Evolutionary conservation across 495 filamentous ascomycete genomes (phyloP).

Genomic region (Penicillium dipodomyicola): DNA sequence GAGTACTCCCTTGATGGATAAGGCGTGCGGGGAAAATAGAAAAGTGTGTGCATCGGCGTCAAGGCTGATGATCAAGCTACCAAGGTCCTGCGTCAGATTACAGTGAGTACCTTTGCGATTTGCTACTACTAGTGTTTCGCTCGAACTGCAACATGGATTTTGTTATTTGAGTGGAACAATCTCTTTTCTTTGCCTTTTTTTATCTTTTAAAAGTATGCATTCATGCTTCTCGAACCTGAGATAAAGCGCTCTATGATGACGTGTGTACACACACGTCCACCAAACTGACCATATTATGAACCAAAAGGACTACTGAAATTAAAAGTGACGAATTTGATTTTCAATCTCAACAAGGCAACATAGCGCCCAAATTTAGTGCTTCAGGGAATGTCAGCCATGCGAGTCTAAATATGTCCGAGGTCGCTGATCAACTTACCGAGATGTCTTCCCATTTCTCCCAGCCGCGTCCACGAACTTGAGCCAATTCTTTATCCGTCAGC

Average conservation of each 20-base stretch:
- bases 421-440: constrained; percentile 40
- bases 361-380: constrained; percentile 18
- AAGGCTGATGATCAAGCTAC: constrained; percentile 1
- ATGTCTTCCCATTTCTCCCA: constrained; percentile 80
- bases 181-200: not conserved
- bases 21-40: constrained; percentile 7
- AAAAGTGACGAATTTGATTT: not conserved
- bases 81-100: not conserved
- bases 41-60: constrained; percentile 13
- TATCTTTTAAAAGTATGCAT: not conserved
- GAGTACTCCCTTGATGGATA: not conserved
- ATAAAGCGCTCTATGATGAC: not conserved
- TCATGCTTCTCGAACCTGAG: not conserved
- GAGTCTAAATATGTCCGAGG: not conserved
- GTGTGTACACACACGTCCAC: not conserved
- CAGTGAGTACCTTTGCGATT: not conserved
- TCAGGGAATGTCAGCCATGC: not conserved
- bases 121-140: not conserved
- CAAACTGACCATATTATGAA: not conserved
- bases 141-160: not conserved
- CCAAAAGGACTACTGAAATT: not conserved
- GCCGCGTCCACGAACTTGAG: constrained; percentile 79
- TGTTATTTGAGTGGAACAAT: not conserved
- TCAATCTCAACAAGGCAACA: not conserved
- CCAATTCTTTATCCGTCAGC: constrained; percentile 82